A percentile compares a stretch with the other conserved stretches of the same genome.
Evolutionary conservation across 495 filamentous ascomycete genomes (phyloP).

Genomic region (Penicillium egyptiacum): DNA sequence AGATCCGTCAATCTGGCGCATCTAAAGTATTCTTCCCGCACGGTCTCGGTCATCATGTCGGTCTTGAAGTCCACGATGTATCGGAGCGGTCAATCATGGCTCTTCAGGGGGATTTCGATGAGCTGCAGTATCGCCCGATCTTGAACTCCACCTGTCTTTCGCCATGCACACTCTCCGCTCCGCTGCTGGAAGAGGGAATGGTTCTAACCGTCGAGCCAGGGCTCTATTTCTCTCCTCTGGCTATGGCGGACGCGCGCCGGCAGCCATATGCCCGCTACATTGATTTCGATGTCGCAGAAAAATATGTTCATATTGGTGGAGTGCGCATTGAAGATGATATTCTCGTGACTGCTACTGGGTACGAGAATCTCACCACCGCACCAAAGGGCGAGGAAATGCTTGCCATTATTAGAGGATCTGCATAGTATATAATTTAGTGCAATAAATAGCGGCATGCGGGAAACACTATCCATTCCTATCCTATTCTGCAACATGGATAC

Average conservation of each 20-base stretch:
- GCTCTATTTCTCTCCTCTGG: constrained; percentile 86
- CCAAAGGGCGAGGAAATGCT: constrained; percentile 74
- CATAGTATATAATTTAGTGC: neutral
- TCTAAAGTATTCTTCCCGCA: constrained; percentile 86
- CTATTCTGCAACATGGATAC: neutral
- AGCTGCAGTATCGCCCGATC: constrained; percentile 23
- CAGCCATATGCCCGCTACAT: constrained; percentile 68
- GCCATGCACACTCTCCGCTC: constrained; percentile 36
- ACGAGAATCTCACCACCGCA: constrained; percentile 80
- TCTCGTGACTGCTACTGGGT: constrained; percentile 71
- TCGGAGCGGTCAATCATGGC: constrained; percentile 51
- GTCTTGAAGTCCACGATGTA: constrained; percentile 88
- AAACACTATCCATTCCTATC: neutral
- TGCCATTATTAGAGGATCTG: constrained; percentile 51
- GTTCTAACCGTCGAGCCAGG: constrained; percentile 88
- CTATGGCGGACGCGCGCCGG: constrained; percentile 74
- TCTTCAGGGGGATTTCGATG: constrained; percentile 21
- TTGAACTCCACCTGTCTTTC: constrained; percentile 27
- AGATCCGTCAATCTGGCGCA: constrained; percentile 67
- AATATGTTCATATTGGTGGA: constrained; percentile 77
- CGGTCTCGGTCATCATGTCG: constrained; percentile 85
- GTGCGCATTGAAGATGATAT: constrained; percentile 93
- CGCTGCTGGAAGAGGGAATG: constrained; percentile 64
- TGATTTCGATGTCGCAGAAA: constrained; percentile 65
- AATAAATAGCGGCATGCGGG: neutral